Evolutionary conservation across 2,329 filamentous ascomycete genomes (phyloP), one percentile per base, ranked within the genome.

Genomic region (Penicillium nordicum): DNA sequence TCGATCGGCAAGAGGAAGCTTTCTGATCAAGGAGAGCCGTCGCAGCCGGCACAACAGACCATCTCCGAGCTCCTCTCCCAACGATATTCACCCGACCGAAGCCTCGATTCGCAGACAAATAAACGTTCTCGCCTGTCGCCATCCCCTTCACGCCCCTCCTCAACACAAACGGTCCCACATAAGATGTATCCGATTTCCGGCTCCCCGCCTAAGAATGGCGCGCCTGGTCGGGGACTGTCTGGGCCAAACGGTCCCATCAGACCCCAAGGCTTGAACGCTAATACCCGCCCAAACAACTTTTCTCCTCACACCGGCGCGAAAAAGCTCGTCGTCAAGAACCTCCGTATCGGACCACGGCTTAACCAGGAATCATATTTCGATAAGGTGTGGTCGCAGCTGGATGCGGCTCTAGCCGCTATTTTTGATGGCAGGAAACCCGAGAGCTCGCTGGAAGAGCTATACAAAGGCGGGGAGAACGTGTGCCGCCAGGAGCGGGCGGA

Each of bases 321-420:
- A 79, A 92, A 88, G 74, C 83, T 99, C 44, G 84, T 93, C n/a
- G 90, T 99, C 67, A 96, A 96, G 82, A 97, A 97, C 71, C 82
- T 97, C 61, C 86, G 88, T 57, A 82, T 83, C 1, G 81, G 81
- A 18, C 76, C 82, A n/a, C 81, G 82, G 56, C 79, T 83, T 53
- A 84, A 91, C 65, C 83, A 89, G 21, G 85, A 89, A 60, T 81
- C 84, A 61, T 97, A 96, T 77, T 90, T 96, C 66, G 80, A 86
- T 40, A 85, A 86, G 66, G 88, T 86, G 4, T 90, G 88, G 84
- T 75, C 78, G 40, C 88, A 95, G 69, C 79, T 97, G 6, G 85
- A 90, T 55, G 79, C 80, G 36, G 90, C 91, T 1, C 76, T 99
- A 51, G 79, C 82, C 11, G 83, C 86, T 42, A 85, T 97, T 25